Conservation (phyloP, 2,329 filamentous ascomycete species). For the Apiospora koreana region DNA sequence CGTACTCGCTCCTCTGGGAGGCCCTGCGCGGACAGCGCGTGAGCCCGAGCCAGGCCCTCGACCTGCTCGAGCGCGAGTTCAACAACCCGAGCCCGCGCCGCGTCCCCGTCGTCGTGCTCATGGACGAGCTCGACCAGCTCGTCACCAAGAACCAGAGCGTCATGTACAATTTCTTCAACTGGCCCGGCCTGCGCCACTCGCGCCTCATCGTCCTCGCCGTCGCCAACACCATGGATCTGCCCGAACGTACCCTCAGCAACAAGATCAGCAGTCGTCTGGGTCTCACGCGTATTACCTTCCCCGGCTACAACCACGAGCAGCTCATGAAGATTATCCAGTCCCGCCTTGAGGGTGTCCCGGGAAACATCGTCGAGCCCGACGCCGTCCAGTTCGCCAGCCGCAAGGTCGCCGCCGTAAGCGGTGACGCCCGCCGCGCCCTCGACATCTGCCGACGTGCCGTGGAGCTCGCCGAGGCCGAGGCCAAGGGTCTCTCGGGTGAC, state of each 20-base stretch:
- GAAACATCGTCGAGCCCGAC: constrained; percentile 87
- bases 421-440: constrained; percentile 86
- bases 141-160: constrained; percentile 99
- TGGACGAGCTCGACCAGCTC: constrained; percentile 97
- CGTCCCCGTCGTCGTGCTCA: constrained; percentile 93
- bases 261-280: constrained; percentile 94
- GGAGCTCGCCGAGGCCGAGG: constrained; percentile 84
- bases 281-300: constrained; percentile 92
- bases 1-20: constrained; percentile 94
- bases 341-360: constrained; percentile 84
- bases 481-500: constrained; percentile 40
- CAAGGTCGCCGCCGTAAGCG: constrained; percentile 95
- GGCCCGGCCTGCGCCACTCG: constrained; percentile 89
- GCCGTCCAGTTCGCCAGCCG: constrained; percentile 94
- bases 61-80: constrained; percentile 90
- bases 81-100: constrained; percentile 86
- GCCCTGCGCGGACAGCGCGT: constrained; percentile 91
- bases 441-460: constrained; percentile 96
- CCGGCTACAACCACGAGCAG: constrained; percentile 95
- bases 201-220: constrained; percentile 94
- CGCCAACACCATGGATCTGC: constrained; percentile 98
- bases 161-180: constrained; percentile 99
- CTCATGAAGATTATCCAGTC: constrained; percentile 97
- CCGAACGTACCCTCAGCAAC: constrained; percentile 93
- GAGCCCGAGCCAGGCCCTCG: constrained; percentile 86